phyloP scores from a whole-genome alignment of 768 basidiomycete species.

The Russula sp. region DNA sequence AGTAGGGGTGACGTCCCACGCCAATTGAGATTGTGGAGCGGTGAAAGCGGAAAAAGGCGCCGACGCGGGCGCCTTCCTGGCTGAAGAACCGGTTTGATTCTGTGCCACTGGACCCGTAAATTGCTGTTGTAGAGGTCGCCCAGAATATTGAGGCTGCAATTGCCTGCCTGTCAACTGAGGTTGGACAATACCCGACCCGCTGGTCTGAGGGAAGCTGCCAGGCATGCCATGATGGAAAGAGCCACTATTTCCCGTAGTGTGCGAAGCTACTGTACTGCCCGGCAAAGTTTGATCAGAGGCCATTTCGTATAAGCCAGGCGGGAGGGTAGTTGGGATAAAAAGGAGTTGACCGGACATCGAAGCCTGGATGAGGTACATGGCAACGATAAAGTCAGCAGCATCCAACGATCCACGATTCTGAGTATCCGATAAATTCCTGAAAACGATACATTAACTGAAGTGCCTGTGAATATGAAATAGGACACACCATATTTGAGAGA shows the following conservation, averaged over 20 bases:
- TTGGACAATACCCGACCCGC: slow-evolving; percentile 46
- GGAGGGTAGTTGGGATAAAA: slow-evolving; percentile 68
- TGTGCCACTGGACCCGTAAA: slow-evolving; percentile 19
- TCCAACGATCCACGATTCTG: slow-evolving; percentile 89
- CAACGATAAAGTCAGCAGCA: slow-evolving; percentile 87
- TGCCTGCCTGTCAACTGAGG: slow-evolving; percentile 33
- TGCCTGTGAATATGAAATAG: background rate
- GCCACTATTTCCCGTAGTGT: slow-evolving; percentile 57
- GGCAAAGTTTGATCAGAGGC: slow-evolving; percentile 42
- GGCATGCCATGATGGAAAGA: slow-evolving; percentile 56
- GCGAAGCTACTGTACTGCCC: slow-evolving; percentile 41
- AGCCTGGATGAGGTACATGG: slow-evolving; percentile 95
- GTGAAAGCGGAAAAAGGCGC: slow-evolving; percentile 25
- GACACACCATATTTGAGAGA: slow-evolving; percentile 87
- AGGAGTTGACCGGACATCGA: slow-evolving; percentile 76
- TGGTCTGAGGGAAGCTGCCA: slow-evolving; percentile 56
- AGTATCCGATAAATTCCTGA: slow-evolving; percentile 92
- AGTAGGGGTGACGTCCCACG: slow-evolving; percentile 80
- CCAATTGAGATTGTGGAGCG: slow-evolving; percentile 31
- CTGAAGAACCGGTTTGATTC: slow-evolving; percentile 33
- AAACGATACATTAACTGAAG: slow-evolving; percentile 5
- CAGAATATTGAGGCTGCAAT: slow-evolving; percentile 64
- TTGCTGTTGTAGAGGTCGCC: slow-evolving; percentile 41
- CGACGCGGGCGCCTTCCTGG: slow-evolving; percentile 34
- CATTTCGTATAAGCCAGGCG: slow-evolving; percentile 83